A percentile compares a stretch with the other conserved stretches of the same genome.
These are phyloP conservation scores for Solanum hybrid DNA, from an alignment of 305 asterid genomes.

Conservation along the genomic window DNA sequence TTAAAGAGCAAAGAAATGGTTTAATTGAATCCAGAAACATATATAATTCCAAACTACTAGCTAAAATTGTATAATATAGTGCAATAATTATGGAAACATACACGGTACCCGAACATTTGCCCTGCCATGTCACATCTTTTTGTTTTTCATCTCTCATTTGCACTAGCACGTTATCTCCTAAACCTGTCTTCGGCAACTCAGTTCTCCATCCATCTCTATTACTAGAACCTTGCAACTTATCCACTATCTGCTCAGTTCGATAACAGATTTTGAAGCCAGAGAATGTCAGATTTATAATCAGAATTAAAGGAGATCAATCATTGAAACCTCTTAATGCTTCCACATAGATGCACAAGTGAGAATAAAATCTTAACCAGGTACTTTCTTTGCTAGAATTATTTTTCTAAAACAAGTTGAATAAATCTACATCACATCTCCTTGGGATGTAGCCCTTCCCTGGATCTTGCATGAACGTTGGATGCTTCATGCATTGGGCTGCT, in stretches of 20 bases:
- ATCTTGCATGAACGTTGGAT: not conserved
- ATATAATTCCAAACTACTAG: not conserved
- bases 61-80: not conserved
- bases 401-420: not conserved
- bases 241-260: slow-evolving; percentile 55
- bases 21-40: not conserved
- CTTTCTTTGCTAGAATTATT: not conserved
- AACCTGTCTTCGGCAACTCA: slow-evolving; percentile 64
- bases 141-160: slow-evolving; percentile 71
- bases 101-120: slow-evolving; percentile 99
- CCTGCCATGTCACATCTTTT: slow-evolving; percentile 89
- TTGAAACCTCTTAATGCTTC: not conserved
- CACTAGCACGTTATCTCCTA: slow-evolving; percentile 59
- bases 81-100: slow-evolving; percentile 33
- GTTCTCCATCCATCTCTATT: slow-evolving; percentile 79
- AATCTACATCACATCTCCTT: not conserved
- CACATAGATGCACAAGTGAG: not conserved
- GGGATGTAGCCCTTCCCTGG: not conserved
- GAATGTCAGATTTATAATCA: not conserved
- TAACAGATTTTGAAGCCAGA: slow-evolving; percentile 2
- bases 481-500: not conserved
- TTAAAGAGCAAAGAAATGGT: not conserved
- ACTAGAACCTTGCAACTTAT: slow-evolving; percentile 77
- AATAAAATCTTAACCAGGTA: not conserved
- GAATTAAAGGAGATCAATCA: not conserved